Conservation (phyloP, 495 filamentous ascomycete species). For the Penicillium alfredii region DNA sequence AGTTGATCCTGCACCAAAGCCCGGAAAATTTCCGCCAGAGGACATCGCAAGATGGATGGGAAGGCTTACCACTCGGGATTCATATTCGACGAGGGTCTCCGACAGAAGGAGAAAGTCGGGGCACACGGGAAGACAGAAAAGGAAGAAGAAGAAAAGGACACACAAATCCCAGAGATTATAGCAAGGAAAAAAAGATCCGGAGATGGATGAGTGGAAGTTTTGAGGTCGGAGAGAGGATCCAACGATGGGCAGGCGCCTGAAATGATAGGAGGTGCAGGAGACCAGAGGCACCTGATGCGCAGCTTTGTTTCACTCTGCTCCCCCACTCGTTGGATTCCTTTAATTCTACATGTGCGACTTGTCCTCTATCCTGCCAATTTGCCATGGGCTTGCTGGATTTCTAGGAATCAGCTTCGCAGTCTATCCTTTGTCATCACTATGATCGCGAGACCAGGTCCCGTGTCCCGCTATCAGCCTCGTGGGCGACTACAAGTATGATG, state of each 20-base stretch:
- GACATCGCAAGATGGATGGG: too few species aligned
- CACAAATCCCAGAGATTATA: neutral
- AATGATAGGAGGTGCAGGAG: slow-evolving; percentile 34
- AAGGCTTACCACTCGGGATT: slow-evolving; percentile 88
- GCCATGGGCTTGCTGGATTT: too few species aligned
- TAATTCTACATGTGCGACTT: neutral
- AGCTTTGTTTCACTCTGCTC: slow-evolving; percentile 28
- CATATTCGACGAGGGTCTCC: slow-evolving; percentile 51
- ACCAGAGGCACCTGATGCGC: slow-evolving; percentile 27
- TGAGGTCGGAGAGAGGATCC: slow-evolving; percentile 21
- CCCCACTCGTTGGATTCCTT: slow-evolving; percentile 5
- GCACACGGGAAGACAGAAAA: slow-evolving; percentile 10
- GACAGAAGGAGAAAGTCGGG: slow-evolving; percentile 5
- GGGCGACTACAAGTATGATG: too few species aligned
- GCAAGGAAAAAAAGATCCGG: too few species aligned
- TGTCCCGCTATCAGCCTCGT: too few species aligned
- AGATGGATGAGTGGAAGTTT: slow-evolving; percentile 10
- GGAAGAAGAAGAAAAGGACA: neutral
- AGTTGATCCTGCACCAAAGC: too few species aligned
- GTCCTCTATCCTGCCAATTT: too few species aligned
- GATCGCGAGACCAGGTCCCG: too few species aligned
- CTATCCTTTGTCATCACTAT: too few species aligned
- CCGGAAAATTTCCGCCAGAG: too few species aligned
- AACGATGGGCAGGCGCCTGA: slow-evolving; percentile 25
- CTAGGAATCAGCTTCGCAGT: too few species aligned